Evolutionary conservation across 139 green algal species (phyloP).

Genomic region (Dunaliella primolecta): DNA sequence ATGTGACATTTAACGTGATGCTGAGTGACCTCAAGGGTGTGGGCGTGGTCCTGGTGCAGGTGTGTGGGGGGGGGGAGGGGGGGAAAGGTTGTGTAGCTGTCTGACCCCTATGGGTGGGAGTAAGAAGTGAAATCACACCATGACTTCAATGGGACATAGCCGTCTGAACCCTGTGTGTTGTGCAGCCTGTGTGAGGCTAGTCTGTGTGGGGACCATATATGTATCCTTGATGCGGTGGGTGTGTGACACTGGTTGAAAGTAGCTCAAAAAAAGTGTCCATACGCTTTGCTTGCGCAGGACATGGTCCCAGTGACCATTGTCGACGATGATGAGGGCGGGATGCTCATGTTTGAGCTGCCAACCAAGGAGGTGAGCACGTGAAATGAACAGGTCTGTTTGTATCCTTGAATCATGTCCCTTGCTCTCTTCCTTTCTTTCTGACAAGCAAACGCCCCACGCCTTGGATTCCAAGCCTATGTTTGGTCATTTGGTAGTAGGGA

Average conservation of each 20-base stretch:
- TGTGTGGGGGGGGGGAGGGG: not conserved
- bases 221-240: not conserved
- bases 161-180: not conserved
- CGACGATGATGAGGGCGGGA: conserved; percentile 37
- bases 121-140: too few species aligned
- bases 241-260: not conserved
- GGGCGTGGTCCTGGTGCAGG: not conserved
- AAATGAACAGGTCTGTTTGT: not conserved
- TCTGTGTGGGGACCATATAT: not conserved
- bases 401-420: too few species aligned
- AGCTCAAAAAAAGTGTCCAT: not conserved
- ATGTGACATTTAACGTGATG: conserved; percentile 27
- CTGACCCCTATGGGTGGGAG: too few species aligned
- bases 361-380: conserved; percentile 23
- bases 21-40: not conserved
- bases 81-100: too few species aligned
- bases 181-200: not conserved
- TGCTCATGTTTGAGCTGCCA: conserved; percentile 37
- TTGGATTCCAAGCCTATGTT: too few species aligned
- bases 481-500: too few species aligned
- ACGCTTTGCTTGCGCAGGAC: not conserved
- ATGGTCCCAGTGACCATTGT: conserved; percentile 33
- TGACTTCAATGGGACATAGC: too few species aligned
- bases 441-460: too few species aligned
- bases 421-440: too few species aligned